Base-by-base conservation (phyloP, 1,139 yeast species). In the Scheffersomyces stambukii region DNA sequence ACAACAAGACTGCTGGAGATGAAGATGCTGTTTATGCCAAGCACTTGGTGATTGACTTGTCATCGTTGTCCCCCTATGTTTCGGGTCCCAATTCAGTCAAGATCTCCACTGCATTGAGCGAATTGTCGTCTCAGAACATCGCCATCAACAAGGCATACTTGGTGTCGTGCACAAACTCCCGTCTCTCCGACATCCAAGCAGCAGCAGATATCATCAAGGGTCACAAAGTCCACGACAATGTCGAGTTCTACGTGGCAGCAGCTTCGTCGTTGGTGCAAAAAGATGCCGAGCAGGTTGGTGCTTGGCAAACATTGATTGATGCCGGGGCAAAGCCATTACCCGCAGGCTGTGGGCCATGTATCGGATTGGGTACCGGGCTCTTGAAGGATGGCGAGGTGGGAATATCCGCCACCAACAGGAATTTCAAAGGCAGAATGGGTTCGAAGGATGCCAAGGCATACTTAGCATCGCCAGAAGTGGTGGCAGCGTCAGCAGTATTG, bases 301-400 rank as follows among this genome's bases (percentile, higher is more conserved):
- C 94, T 8, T 93, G 99, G 98, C 74, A 88, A 48, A 77, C 77
- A 19, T 71, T 93, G 31, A 50, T 91, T 24, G 91, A 81, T 32
- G 95, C 97, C 9, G 99, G 99, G 29, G 95, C 96, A 33, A 84
- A 66, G 46, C 89, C 96, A 20, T 74, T 91, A 45, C 97, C 97
- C 11, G 95, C 98, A 12, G 99, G 99, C 14, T 91, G 99, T 64
- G 99, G 99, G 27, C 99, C 99, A 21, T 91, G 99, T 65, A 91
- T 91, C 50, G 99, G 99, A 24, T 71, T 91, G 34, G 99, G 99
- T 37, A 72, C 93, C 21, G 99, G 99, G 30, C 67, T 91, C 40
- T 69, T 91, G 46, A 79, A 91, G 57, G 91, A 86, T 26, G 98
- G 98, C 25, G 96, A 91, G 58, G 94, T 93, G 34, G 98, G 99